A percentile compares a stretch with the other conserved stretches of the same genome.
Evolutionary conservation across 23 red algal species (phyloP).

Genomic region (Cyanidium caldarium): DNA sequence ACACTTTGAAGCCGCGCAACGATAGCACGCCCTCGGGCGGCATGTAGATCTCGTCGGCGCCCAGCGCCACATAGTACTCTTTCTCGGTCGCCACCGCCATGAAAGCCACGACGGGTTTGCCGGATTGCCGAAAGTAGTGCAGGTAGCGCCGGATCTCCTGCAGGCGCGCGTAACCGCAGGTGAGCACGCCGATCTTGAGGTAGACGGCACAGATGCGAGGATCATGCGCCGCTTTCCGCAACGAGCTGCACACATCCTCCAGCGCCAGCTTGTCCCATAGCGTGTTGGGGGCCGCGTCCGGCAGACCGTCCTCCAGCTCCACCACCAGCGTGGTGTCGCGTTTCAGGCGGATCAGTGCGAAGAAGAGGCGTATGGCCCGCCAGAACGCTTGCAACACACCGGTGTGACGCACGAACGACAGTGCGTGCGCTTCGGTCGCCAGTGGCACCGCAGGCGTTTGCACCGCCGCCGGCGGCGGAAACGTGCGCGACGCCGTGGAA

Average conservation of each 20-base stretch:
- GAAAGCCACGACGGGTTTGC: conserved; percentile 57
- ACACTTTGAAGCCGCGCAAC: conserved; percentile 51
- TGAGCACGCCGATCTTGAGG: conserved; percentile 30
- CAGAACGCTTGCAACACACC: neutral
- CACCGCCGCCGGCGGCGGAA: neutral
- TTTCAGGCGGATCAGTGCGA: neutral
- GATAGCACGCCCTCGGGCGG: conserved; percentile 53
- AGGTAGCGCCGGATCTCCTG: conserved; percentile 83
- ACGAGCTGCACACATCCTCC: conserved; percentile 20
- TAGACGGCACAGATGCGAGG: conserved; percentile 75
- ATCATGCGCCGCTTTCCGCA: conserved; percentile 76
- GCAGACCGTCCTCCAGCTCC: neutral
- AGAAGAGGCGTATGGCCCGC: neutral
- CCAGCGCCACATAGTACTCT: conserved; percentile 57
- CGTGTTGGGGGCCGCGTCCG: neutral
- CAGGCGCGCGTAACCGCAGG: conserved; percentile 73
- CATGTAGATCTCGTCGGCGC: conserved; percentile 47
- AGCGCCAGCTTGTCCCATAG: neutral
- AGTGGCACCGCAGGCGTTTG: neutral
- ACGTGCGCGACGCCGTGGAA: neutral
- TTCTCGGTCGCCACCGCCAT: conserved; percentile 48
- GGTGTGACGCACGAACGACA: neutral
- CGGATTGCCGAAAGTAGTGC: conserved; percentile 53
- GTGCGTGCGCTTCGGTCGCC: neutral
- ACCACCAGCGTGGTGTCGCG: neutral